Conservation (phyloP, 768 basidiomycete species). For the Lactarius akahatsu region DNA sequence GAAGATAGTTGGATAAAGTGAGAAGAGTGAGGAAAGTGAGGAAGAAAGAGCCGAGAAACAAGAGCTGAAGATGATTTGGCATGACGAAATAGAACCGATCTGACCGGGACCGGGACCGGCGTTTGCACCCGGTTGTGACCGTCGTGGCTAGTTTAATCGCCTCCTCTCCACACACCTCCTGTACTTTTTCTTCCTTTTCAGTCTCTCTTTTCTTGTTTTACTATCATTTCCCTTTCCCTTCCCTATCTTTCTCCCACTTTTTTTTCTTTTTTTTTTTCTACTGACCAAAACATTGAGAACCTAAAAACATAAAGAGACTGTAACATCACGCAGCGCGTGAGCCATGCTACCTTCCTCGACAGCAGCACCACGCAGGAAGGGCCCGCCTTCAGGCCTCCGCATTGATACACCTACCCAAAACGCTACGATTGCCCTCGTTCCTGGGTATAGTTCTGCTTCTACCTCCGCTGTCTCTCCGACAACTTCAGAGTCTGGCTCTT, state of each 20-base stretch:
- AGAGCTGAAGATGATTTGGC: slow-evolving; percentile 57
- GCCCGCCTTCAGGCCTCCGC: slow-evolving; percentile 55
- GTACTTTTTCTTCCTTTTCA: slow-evolving; percentile 18
- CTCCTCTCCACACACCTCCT: slow-evolving; percentile 8
- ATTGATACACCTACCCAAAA: slow-evolving; percentile 53
- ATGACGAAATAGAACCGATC: slow-evolving; percentile 35
- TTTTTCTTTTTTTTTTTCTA: slow-evolving; percentile 28
- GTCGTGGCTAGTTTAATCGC: too few species aligned
- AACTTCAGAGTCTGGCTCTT: slow-evolving; percentile 52
- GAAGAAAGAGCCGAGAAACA: slow-evolving; percentile 55
- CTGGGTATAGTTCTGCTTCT: slow-evolving; percentile 44
- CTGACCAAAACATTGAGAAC: not conserved
- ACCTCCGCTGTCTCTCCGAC: slow-evolving; percentile 54
- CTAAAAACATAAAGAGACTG: slow-evolving; percentile 7
- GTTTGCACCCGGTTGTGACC: slow-evolving; percentile 13
- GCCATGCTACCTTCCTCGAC: slow-evolving; percentile 32
- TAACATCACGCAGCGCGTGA: slow-evolving; percentile 36
- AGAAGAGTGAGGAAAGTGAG: slow-evolving; percentile 49
- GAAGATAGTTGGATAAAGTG: slow-evolving; percentile 43
- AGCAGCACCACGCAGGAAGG: slow-evolving; percentile 45
- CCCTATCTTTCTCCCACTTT: slow-evolving; percentile 30
- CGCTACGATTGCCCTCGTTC: slow-evolving; percentile 50
- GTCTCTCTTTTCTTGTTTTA: slow-evolving; percentile 31
- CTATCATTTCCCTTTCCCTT: slow-evolving; percentile 19
- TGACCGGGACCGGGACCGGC: not conserved